phyloP scores from a whole-genome alignment of 345 rosid species.

The Passiflora organensis region DNA sequence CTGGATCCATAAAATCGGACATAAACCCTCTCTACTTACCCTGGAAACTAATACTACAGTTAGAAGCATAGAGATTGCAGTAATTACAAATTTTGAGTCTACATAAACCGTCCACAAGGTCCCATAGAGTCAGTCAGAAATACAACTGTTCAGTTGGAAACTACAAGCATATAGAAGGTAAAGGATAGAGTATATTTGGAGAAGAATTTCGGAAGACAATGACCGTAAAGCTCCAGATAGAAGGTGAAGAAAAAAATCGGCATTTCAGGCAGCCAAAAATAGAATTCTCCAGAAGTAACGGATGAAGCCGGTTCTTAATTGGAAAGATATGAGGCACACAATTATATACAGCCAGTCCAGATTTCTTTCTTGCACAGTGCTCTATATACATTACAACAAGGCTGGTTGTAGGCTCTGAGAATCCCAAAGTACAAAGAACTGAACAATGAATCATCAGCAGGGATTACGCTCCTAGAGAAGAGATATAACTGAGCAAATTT shows the following conservation, averaged over 20 bases:
- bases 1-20: too few species aligned
- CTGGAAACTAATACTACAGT: background rate
- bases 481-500: constrained; percentile 1
- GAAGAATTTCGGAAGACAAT: constrained; percentile 9
- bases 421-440: constrained; percentile 10
- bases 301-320: too few species aligned
- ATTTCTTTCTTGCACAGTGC: too few species aligned
- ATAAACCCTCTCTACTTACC: background rate
- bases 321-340: too few species aligned
- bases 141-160: constrained; percentile 1
- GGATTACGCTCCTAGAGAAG: constrained; percentile 1
- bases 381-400: constrained; percentile 17
- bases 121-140: background rate
- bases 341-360: constrained; percentile 11
- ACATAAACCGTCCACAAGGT: too few species aligned
- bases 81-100: constrained; percentile 2
- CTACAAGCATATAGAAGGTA: background rate
- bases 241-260: constrained; percentile 6
- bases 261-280: constrained; percentile 13
- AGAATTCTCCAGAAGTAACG: constrained; percentile 13
- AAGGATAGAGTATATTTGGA: background rate
- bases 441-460: constrained; percentile 8
- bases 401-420: constrained; percentile 14
- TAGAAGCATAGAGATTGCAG: background rate
- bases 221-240: constrained; percentile 1